Percentiles rank a stretch among this genome's conserved stretches.
phyloP scores from a whole-genome alignment of 495 filamentous ascomycete species.

The Terfezia claveryi region DNA sequence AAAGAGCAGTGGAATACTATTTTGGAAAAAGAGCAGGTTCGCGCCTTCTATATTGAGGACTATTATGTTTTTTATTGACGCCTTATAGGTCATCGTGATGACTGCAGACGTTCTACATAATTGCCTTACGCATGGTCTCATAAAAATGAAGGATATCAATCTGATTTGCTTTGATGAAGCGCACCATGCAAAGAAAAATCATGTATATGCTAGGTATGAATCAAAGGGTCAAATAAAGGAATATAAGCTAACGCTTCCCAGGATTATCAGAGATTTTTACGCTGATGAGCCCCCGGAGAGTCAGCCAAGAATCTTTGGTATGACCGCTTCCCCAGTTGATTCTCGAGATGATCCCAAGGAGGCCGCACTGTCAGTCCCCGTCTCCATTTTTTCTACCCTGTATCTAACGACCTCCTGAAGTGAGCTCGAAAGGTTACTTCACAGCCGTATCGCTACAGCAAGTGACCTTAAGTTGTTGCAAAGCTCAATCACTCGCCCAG shows the following conservation, averaged over 20 bases:
- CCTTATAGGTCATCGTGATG: slow-evolving; percentile 52
- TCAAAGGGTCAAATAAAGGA: slow-evolving; percentile 6
- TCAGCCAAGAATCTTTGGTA: slow-evolving; percentile 71
- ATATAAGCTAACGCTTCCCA: background rate
- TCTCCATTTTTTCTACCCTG: background rate
- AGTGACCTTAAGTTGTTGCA: slow-evolving; percentile 40
- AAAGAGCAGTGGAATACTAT: slow-evolving; percentile 46
- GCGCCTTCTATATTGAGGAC: background rate
- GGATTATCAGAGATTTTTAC: slow-evolving; percentile 76
- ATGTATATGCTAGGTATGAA: slow-evolving; percentile 50
- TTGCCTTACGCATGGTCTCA: slow-evolving; percentile 58
- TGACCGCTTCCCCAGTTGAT: slow-evolving; percentile 97
- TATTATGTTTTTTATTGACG: background rate
- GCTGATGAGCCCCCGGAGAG: slow-evolving; percentile 23
- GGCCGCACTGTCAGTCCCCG: slow-evolving; percentile 35
- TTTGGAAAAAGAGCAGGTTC: slow-evolving; percentile 35
- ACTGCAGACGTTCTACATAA: slow-evolving; percentile 71
- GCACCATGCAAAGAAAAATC: slow-evolving; percentile 88
- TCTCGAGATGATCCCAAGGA: slow-evolving; percentile 44
- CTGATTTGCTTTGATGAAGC: slow-evolving; percentile 91
- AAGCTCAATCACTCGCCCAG: slow-evolving; percentile 35
- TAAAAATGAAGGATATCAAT: slow-evolving; percentile 69
- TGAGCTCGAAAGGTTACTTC: slow-evolving; percentile 54
- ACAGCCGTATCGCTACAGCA: slow-evolving; percentile 66
- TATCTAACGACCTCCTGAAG: slow-evolving; percentile 16